Evolutionary conservation across 1,139 yeast species (phyloP).

Genomic region (Hanseniaspora uvarum): DNA sequence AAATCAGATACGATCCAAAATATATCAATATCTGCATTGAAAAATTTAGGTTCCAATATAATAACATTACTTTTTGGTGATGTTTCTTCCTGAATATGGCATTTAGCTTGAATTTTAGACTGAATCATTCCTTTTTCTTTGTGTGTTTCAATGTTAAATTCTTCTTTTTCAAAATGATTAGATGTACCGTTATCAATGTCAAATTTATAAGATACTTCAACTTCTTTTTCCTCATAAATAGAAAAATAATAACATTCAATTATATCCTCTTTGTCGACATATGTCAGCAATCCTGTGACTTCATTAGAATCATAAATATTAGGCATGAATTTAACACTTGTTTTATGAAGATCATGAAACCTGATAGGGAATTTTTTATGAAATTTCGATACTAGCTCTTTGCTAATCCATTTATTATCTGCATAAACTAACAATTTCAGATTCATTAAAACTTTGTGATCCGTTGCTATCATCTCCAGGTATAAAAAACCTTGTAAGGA

Average conservation of each 20-base stretch:
- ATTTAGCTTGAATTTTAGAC: neutral
- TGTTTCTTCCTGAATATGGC: neutral
- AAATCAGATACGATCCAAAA: constrained; percentile 1
- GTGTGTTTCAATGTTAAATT: neutral
- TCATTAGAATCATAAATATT: neutral
- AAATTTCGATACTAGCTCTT: neutral
- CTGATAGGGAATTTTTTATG: neutral
- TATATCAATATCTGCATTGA: constrained; percentile 6
- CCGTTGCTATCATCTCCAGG: neutral
- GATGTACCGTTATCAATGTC: neutral
- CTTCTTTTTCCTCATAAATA: neutral
- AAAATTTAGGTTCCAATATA: neutral
- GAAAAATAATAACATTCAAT: neutral
- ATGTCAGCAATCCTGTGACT: neutral
- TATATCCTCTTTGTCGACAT: neutral
- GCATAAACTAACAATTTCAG: neutral
- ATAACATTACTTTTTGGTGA: too few species aligned
- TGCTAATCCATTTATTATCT: neutral
- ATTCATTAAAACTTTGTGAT: neutral
- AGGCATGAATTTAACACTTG: neutral
- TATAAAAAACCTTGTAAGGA: neutral
- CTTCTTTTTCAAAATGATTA: neutral
- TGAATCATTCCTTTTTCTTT: neutral
- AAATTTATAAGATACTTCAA: neutral
- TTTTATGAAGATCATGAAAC: neutral